Conservation (phyloP, 2,329 filamentous ascomycete species). For the Stagonosporopsis rhizophila region DNA sequence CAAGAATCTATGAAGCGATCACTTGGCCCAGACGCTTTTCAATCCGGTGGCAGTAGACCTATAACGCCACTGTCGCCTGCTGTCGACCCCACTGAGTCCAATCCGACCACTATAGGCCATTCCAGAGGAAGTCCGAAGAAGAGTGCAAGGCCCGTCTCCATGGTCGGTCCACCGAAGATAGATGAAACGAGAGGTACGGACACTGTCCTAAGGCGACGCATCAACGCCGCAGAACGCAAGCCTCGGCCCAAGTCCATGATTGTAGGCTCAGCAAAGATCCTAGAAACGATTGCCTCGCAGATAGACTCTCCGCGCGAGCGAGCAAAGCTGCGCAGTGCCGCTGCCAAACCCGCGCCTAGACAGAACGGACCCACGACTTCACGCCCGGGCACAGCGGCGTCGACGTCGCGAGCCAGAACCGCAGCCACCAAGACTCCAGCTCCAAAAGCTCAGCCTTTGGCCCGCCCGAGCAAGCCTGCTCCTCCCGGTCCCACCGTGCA, state of each 20-base stretch:
- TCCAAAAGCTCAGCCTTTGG: not conserved
- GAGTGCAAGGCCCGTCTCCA: not conserved
- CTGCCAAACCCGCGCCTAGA: not conserved
- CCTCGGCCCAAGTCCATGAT: constrained; percentile 18
- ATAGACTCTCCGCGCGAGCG: constrained; percentile 11
- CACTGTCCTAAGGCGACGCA: not conserved
- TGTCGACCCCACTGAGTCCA: not conserved
- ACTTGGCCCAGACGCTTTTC: constrained; percentile 9
- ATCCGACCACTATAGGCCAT: not conserved
- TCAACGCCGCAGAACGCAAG: constrained; percentile 9
- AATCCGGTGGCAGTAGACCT: not conserved
- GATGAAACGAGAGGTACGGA: not conserved
- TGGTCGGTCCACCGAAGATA: not conserved
- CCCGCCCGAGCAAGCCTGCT: constrained; percentile 2
- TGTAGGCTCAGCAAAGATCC: constrained; percentile 5
- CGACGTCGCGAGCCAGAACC: not conserved
- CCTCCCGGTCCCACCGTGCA: not conserved
- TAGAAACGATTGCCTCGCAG: constrained; percentile 8
- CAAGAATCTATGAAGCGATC: constrained; percentile 19
- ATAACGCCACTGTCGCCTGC: constrained; percentile 1
- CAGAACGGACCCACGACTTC: constrained; percentile 3
- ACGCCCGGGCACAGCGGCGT: not conserved
- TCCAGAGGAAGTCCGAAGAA: not conserved
- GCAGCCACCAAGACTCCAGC: not conserved
- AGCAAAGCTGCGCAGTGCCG: constrained; percentile 8